Evolutionary conservation across 345 rosid genomes (phyloP).

Genomic region (Schrenkiella parvula): DNA sequence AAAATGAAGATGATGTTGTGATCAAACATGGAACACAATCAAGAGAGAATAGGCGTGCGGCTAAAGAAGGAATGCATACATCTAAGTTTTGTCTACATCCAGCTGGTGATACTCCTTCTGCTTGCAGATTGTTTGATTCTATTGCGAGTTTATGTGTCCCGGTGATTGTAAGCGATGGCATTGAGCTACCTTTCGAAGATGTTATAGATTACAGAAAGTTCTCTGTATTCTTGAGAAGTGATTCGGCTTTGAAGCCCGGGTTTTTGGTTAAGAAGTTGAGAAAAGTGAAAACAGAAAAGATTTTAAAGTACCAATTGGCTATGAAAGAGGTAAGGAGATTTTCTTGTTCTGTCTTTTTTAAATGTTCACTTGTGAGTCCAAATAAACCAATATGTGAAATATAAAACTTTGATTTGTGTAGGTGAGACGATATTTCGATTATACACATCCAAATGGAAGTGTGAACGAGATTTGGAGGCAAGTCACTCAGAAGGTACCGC

Average conservation of each 20-base stretch:
- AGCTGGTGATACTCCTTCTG: constrained; percentile 88
- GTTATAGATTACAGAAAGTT: constrained; percentile 72
- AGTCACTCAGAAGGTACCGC: constrained; percentile 66
- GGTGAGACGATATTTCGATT: constrained; percentile 66
- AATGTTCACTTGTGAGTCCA: not conserved
- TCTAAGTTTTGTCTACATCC: constrained; percentile 88
- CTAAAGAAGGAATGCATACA: constrained; percentile 71
- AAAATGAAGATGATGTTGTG: constrained; percentile 58
- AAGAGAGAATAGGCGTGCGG: constrained; percentile 72
- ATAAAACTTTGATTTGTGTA: constrained; percentile 16
- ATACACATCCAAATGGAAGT: constrained; percentile 52
- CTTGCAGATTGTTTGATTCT: constrained; percentile 84
- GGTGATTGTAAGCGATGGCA: constrained; percentile 70
- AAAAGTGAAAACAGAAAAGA: constrained; percentile 42
- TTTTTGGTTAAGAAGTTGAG: constrained; percentile 57
- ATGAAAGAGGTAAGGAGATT: constrained; percentile 48
- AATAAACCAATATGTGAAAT: not conserved
- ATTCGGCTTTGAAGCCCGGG: constrained; percentile 59
- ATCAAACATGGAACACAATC: constrained; percentile 81
- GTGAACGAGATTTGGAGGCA: constrained; percentile 86
- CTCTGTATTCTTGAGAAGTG: constrained; percentile 60
- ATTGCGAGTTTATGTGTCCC: constrained; percentile 93
- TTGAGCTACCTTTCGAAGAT: constrained; percentile 92
- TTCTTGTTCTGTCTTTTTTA: not conserved
- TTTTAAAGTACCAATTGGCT: constrained; percentile 68